These are phyloP conservation scores for Loxodes magnus DNA, from an alignment of 73 alveolate genomes.

Conservation along the genomic window DNA sequence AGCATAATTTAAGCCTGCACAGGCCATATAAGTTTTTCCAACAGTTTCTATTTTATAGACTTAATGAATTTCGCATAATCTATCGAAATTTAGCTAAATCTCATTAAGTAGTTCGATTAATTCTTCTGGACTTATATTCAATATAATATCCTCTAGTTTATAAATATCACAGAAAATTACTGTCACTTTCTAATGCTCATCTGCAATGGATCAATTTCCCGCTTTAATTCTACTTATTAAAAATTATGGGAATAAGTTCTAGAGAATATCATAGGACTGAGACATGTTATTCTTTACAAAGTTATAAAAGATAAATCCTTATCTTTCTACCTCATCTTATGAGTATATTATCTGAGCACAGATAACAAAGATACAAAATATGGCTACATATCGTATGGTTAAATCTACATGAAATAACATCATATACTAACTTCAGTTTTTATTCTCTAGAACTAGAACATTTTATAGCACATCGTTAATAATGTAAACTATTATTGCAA, in stretches of 20 bases:
- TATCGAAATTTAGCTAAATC: constrained; percentile 49
- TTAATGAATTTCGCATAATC: constrained; percentile 31
- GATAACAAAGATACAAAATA: too few relatives aligned
- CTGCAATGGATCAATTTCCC: constrained; percentile 46
- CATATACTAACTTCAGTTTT: too few relatives aligned
- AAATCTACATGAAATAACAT: too few relatives aligned
- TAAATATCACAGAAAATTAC: constrained; percentile 60
- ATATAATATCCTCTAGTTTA: constrained; percentile 53
- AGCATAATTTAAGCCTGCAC: constrained; percentile 64
- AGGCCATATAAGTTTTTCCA: constrained; percentile 66
- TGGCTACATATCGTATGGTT: too few relatives aligned
- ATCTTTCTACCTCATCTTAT: too few relatives aligned
- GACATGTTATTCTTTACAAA: too few relatives aligned
- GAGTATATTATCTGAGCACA: too few relatives aligned
- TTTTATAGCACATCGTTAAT: too few relatives aligned
- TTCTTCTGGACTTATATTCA: constrained; percentile 24
- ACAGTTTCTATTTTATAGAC: constrained; percentile 61
- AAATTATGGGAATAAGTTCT: constrained; percentile 53
- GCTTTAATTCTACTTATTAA: constrained; percentile 45
- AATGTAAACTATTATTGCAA: too few relatives aligned
- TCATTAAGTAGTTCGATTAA: constrained; percentile 40
- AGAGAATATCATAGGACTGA: constrained; percentile 32
- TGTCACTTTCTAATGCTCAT: constrained; percentile 51
- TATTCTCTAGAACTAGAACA: too few relatives aligned
- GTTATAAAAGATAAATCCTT: too few relatives aligned